These are phyloP conservation scores for Bisporella sp. DNA, from an alignment of 2,329 filamentous ascomycete genomes.

Conservation along the genomic window DNA sequence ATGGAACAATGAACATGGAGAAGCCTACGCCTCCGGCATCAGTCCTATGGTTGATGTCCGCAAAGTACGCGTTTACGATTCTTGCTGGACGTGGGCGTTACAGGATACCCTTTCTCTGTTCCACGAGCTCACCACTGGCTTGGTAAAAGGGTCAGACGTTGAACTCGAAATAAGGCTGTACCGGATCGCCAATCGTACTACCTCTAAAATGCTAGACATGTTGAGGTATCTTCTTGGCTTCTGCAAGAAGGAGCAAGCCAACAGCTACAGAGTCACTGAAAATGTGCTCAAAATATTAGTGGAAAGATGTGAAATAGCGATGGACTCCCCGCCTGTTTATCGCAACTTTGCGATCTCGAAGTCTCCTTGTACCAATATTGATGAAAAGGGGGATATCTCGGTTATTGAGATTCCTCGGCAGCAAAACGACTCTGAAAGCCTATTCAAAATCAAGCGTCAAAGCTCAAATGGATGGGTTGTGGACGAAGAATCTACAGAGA, in stretches of 20 bases:
- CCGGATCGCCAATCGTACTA: constrained; percentile 51
- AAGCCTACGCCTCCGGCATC: constrained; percentile 88
- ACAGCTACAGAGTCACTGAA: background rate
- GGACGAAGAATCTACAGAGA: background rate
- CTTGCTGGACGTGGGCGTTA: constrained; percentile 96
- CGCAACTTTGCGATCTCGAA: background rate
- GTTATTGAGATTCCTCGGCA: background rate
- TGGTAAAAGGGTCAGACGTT: constrained; percentile 31
- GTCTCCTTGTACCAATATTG: background rate
- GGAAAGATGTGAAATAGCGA: background rate
- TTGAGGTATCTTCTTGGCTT: constrained; percentile 72
- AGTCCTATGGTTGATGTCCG: constrained; percentile 84
- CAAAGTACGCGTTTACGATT: constrained; percentile 91
- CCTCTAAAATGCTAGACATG: constrained; percentile 86
- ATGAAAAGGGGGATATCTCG: background rate
- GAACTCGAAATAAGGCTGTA: constrained; percentile 85
- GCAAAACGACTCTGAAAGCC: background rate
- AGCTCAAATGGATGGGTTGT: background rate
- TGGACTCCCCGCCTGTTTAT: background rate
- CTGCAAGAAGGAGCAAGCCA: background rate
- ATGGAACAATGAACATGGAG: constrained; percentile 89
- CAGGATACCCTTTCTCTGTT: constrained; percentile 96
- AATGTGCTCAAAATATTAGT: background rate
- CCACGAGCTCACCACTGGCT: constrained; percentile 93
- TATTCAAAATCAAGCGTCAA: background rate